Base-by-base conservation (phyloP, 2,329 filamentous ascomycete species). In the Lasiodiplodia theobromae region DNA sequence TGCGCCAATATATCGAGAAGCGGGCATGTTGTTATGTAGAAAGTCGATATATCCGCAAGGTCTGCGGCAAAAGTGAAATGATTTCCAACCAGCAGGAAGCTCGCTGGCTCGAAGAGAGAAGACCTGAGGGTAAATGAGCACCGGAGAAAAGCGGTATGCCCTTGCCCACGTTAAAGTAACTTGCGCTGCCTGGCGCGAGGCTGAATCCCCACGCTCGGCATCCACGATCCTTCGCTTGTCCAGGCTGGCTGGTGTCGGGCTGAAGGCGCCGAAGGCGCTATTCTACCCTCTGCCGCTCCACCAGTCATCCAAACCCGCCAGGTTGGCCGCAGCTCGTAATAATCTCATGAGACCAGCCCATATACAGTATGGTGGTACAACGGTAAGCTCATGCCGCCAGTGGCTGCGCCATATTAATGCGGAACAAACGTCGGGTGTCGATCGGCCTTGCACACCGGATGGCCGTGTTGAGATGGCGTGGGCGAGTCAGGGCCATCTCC, bases 1-100 rank as follows among this genome's bases (percentile, higher is more conserved):
- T 64, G 74, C 75, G 69, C 71, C 74, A 40, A 73, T 67, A 38
- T 69, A 70, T 72, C 69, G 51, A 57, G 68, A 67, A 72, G 70
- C 73, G 1, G 47, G 8, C 60, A 64, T 64, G 2, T 3, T 21
- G 10, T 18, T n/a, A 3, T 5, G 25, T 18, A 37, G 16, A 16
- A 16, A 25, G 73, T 74, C 74, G 74, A 76, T 34, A 58, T 16
- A 4, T n/a, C 7, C 18, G 23, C 28, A 6, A 28, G 4, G 28
- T 6, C 28, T 28, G 28, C 40, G 14, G 5, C 23, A 4, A 10
- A 18, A 11, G 31, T 14, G 18, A 12, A 25, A 28, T 52, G 23
- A 6, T 25, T 12, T 8, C 11, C 21, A 25, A 23, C 16, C 37
- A 44, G 28, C 6, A 23, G 16, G 18, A 7, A 18, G 23, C 49